Base-by-base conservation (phyloP, 2,329 filamentous ascomycete genomes). In the Nemania sp. region DNA sequence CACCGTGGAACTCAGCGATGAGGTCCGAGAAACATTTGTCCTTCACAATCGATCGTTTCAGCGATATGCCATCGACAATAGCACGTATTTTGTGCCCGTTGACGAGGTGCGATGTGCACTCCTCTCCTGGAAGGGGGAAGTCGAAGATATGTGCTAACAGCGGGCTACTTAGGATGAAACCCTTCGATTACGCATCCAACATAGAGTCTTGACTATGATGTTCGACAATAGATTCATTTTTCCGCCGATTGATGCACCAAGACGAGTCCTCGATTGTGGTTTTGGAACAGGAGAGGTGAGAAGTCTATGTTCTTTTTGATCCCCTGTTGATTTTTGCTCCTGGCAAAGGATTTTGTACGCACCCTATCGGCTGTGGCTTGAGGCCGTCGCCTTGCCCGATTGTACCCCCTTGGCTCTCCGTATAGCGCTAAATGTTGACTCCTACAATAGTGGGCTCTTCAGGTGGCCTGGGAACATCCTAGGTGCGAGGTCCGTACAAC, bases 191-290 rank as follows among this genome's bases (percentile, higher is more conserved):
- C 83, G 86, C 57, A 75, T 83, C 57, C 82, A 88, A 74, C 87
- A 92, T 71, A 76, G 78, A 45, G 80, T 90, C 18, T 82, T 91
- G 65, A 81, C 78, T 62, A 81, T 76, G 65, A 77, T 89, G 54
- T 91, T 92, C 71, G 87, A 91, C 65, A 77, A 83, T 60, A 81
- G 86, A 65, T 78, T 90, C 25, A 83, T 92, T 68, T 90, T 92
- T 62, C 88, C 89, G n/a, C 87, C 87, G 5, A 77, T 91, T 50
- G 75, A 73, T 46, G 77, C 79, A 29, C 82, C 84, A 21, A 77
- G 78, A 66, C 83, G 82, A 68, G 81, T 92, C 43, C 79, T 92
- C 29, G 90, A 92, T 59, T 91, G 88, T 67, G 90, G 90, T 0
- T 90, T 86, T 73, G 90, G 90, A 42, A 81, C 86, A n/a, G 89